Evolutionary conservation across 495 filamentous ascomycete species (phyloP).

Genomic region (Penicillium canescens): DNA sequence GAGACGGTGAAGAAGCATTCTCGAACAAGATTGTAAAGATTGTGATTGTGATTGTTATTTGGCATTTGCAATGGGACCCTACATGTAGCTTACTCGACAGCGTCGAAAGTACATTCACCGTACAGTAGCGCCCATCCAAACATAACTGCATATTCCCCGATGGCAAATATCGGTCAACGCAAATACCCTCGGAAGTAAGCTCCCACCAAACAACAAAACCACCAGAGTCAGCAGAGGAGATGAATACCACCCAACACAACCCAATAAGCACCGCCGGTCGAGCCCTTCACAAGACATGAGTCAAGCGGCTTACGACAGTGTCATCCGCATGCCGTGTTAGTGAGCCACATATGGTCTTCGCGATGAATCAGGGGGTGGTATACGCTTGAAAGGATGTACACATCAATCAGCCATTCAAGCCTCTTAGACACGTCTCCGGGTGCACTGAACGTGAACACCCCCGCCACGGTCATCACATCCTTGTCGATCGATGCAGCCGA

Average conservation of each 20-base stretch:
- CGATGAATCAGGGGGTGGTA: neutral
- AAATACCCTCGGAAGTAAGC: neutral
- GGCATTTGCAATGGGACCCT: neutral
- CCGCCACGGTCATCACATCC: constrained; percentile 6
- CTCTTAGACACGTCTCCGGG: constrained; percentile 4
- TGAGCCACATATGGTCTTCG: neutral
- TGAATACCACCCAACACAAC: neutral
- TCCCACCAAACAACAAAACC: neutral
- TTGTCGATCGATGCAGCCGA: constrained; percentile 12
- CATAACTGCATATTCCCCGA: constrained; percentile 2
- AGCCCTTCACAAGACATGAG: neutral
- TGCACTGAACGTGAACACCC: constrained; percentile 2
- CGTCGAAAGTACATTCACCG: too few species aligned
- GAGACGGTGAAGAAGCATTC: constrained; percentile 14
- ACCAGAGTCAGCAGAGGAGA: neutral
- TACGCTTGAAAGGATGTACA: neutral
- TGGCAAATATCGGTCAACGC: constrained; percentile 10
- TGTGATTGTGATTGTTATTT: neutral
- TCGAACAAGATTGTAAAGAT: constrained; percentile 3
- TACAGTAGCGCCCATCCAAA: neutral
- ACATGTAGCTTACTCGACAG: too few species aligned
- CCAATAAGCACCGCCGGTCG: too few species aligned
- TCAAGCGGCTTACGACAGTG: constrained; percentile 5
- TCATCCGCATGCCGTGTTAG: neutral
- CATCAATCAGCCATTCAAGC: neutral